Base-by-base conservation (phyloP, 2,329 filamentous ascomycete species). In the Cladophialophora psammophila region DNA sequence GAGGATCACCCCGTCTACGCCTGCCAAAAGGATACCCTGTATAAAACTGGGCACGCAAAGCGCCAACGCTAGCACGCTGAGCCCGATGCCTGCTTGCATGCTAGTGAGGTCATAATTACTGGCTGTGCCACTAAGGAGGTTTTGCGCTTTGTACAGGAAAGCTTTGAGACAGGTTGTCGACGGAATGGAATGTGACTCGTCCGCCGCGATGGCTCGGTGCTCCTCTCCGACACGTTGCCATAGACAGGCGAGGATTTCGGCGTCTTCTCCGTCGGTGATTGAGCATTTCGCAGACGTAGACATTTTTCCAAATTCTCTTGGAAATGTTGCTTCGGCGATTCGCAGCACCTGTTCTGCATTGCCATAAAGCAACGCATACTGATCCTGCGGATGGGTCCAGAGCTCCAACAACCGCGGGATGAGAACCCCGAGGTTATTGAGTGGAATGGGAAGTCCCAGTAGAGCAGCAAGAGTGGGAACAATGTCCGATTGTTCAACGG, bases 401-500 rank as follows among this genome's bases (percentile, higher is more conserved):
- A 98, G 87, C 0, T 85, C 82, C 15, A 97, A 80, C 71, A 99
- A 90, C 5, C 93, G 88, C 0, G 87, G 83, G 57, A 98, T 93
- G 68, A 97, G 90, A 1, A 93, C 88, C 0, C 95, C 95, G 0
- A 99, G 81, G 70, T 93, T 98, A 75, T 99, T 99, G 77, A 89
- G 88, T 0, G 95, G 92, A 0, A 96, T 85, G 0, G 95, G 94
- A 71, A 99, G 90, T 0, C 94, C 94, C 53, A 99, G 84, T 35
- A 99, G 81, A 0, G 90, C 93, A 10, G 92, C 93, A 26, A 99
- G 82, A 0, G 94, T 97, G 1, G 95, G 94, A 0, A 92, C 93
- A 66, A 99, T 86, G 78, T 99, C 96, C 1, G 93, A 96, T 80
- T 99, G 95, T 76, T 98, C 92, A n/a, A 98, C 87, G 63, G 83